phyloP scores from a whole-genome alignment of 805 yeast genomes.

The Candida coleopterorum region DNA sequence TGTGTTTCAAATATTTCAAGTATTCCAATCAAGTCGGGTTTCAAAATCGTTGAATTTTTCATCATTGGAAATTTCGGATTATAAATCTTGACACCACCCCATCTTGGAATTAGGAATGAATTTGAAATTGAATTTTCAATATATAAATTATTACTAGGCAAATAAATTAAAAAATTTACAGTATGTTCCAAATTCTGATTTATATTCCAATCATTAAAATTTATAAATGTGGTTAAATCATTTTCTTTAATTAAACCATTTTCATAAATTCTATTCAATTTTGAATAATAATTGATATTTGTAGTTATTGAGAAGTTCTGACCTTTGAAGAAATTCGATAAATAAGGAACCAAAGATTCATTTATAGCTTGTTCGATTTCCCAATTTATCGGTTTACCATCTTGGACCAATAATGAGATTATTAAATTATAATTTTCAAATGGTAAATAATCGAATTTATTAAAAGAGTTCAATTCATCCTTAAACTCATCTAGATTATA shows the following conservation, averaged over 20 bases:
- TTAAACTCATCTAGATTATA: background rate
- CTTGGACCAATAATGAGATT: conserved; percentile 68
- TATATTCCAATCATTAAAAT: conserved; percentile 80
- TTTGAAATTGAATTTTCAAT: conserved; percentile 47
- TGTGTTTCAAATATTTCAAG: conserved; percentile 73
- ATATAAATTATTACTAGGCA: conserved; percentile 47
- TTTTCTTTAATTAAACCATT: conserved; percentile 36
- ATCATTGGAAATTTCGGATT: conserved; percentile 26
- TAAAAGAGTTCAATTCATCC: background rate
- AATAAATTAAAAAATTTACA: conserved; percentile 64
- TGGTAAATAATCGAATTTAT: background rate
- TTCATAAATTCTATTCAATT: conserved; percentile 22
- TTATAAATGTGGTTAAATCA: conserved; percentile 72
- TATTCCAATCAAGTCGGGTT: conserved; percentile 47
- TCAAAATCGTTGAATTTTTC: conserved; percentile 26
- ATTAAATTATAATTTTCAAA: conserved; percentile 66
- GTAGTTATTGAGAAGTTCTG: conserved; percentile 75
- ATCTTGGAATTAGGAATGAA: conserved; percentile 78
- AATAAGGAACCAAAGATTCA: conserved; percentile 48
- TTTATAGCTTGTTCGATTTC: conserved; percentile 54
- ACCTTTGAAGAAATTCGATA: conserved; percentile 40
- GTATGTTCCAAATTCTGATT: conserved; percentile 59
- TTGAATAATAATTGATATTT: conserved; percentile 69
- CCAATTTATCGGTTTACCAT: conserved; percentile 67
- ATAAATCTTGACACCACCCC: conserved; percentile 73